A percentile compares a stretch with the other conserved stretches of the same genome.
phyloP scores from a whole-genome alignment of 2,329 filamentous ascomycete species.

The Penicillium polonicum region DNA sequence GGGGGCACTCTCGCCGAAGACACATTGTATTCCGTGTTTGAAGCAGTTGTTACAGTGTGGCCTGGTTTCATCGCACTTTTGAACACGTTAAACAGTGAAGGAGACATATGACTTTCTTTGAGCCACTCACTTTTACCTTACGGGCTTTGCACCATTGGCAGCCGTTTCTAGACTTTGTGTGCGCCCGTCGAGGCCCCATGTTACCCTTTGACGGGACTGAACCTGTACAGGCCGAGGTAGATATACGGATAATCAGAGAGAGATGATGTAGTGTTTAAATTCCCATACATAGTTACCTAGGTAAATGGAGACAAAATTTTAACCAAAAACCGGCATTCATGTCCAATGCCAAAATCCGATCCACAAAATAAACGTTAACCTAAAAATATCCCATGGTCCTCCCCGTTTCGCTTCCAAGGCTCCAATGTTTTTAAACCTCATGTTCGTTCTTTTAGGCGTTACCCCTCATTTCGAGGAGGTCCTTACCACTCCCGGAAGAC shows the following conservation, averaged over 20 bases:
- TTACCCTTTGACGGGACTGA: neutral
- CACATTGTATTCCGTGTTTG: constrained; percentile 9
- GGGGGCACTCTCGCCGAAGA: neutral
- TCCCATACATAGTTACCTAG: no score
- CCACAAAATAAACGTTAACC: neutral
- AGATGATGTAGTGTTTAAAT: neutral
- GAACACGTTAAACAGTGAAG: neutral
- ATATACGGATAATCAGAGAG: neutral
- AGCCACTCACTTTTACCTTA: constrained; percentile 8
- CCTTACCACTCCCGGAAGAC: neutral
- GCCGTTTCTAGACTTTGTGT: constrained; percentile 10
- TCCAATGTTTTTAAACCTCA: neutral
- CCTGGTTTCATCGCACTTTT: constrained; percentile 13
- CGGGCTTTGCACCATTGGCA: constrained; percentile 9
- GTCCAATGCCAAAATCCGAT: neutral
- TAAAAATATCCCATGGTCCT: neutral
- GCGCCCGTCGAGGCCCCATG: constrained; percentile 2
- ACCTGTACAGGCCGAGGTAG: neutral
- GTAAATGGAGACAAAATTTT: neutral
- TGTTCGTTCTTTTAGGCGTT: neutral
- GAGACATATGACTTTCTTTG: neutral
- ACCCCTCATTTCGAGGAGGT: neutral
- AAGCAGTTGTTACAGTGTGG: constrained; percentile 15
- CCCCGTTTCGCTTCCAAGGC: neutral
- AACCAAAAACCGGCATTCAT: neutral